Base-by-base conservation (phyloP, 257 asterid genomes). In the Haberlea rhodopensis region DNA sequence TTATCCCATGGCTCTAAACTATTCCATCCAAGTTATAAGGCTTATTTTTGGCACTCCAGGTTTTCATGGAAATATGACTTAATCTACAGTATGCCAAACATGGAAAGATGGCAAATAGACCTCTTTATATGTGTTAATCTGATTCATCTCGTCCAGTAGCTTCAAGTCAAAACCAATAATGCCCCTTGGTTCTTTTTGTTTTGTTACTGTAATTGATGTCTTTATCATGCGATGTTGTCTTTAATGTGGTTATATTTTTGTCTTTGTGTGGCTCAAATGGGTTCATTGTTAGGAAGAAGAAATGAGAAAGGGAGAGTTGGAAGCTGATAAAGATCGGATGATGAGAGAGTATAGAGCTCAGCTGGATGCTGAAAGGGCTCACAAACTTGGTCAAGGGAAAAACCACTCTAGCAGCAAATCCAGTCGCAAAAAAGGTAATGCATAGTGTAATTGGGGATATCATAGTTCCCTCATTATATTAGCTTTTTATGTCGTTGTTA, bases 341-440 rank as follows among this genome's bases (percentile, higher is more conserved):
- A 94, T 94, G 99, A 81, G 81, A 75, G 99, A 94, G 69, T 94
- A 94, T 60, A 83, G 99, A 71, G 99, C 99, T 68, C 99, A 94
- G 79, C 78, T 94, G 63, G 99, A 94, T 80, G 99, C 99, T 70
- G 89, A 91, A 82, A 82, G 97, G 82, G 84, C 96, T 5, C 70
- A 67, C 48, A 91, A 91, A 63, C 98, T 91, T 62, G 71, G 94
- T 57, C 90, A 84, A 15, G 97, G 97, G 69, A 85, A 89, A 77
- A 89, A 91, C 73, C 96, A 85, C 84, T 84, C 95, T 9, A 82
- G 83, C 78, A 75, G 87, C 77, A 85, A 76, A 80, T 87, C 85
- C 64, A 75, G 81, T 76, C 81, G 70, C 76, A 80, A 76, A 75
- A 89, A 75, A 67, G 95, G 98, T 91, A 84, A 76, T 60, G 70